Base-by-base conservation (phyloP, 1,284 basidiomycete genomes). In the Exsudoporus floridanus region DNA sequence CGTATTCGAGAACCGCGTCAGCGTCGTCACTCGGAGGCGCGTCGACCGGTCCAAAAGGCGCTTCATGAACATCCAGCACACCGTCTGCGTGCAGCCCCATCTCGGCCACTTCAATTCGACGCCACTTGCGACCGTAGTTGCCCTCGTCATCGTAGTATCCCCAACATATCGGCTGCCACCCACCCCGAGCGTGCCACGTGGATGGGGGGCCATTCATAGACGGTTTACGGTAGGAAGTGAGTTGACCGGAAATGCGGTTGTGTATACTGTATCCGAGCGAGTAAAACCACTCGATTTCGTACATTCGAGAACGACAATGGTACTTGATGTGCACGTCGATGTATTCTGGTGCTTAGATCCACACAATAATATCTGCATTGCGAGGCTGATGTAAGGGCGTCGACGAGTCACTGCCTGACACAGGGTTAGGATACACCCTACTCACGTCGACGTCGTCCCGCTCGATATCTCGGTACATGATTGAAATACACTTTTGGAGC, bases 111-210 rank as follows among this genome's bases (percentile, higher is more conserved):
- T 62, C 54, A 4, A 57, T 30, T 3, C 42, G n/a, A 7, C 39
- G 45, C 51, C 57, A 55, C 14, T 27, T n/a, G 9, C 8, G 25
- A 5, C 33, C 33, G 10, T 37, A 53, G 21, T 44, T 53, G 6
- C 19, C 49, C 7, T 51, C 28, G 23, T 58, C 49, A 5, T 49
- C 55, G 16, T 10, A 55, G 16, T 31, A 51, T 21, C 55, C 55
- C 55, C 59, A 63, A 30, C 59, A 58, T 5, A 62, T 61, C 4
- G 61, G 30, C 18, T 57, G 53, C 50, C 59, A 59, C 1, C 52
- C 58, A 6, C 46, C 52, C 4, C 33, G 34, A 25, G 51, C 10
- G 45, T 61, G 56, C 49, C 55, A 47, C 19, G 3, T 49, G 21
- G 30, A 30, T 3, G 45, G 38, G 9, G 23, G 23, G 2, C 14